Conservation (phyloP, 2,329 filamentous ascomycete species). For the Penicillium sp. region DNA sequence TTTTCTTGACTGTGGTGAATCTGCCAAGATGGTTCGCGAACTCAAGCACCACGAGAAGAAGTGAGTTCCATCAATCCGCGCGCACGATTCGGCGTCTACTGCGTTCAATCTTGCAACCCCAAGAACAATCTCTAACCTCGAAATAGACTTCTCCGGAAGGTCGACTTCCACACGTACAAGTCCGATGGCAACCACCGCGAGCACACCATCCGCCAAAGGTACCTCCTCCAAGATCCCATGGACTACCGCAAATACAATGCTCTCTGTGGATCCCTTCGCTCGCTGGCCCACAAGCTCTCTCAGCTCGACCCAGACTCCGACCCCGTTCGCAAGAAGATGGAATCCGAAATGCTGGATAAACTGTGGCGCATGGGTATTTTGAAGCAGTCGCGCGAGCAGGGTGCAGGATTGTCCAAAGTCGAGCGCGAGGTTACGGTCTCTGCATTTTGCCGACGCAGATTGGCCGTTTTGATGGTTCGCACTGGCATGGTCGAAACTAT, state of each 20-base stretch:
- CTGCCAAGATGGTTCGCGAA: conserved; percentile 76
- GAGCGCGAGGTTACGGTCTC: conserved; percentile 87
- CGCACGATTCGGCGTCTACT: background rate
- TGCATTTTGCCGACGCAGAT: conserved; percentile 76
- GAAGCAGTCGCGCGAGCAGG: conserved; percentile 70
- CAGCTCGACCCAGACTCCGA: conserved; percentile 75
- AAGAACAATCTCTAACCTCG: conserved; percentile 5
- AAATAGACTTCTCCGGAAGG: conserved; percentile 70
- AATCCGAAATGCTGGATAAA: conserved; percentile 84
- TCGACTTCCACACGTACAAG: conserved; percentile 94
- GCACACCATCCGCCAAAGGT: conserved; percentile 73
- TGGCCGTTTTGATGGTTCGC: conserved; percentile 89
- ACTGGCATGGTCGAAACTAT: conserved; percentile 90
- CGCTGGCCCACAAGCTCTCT: conserved; percentile 84
- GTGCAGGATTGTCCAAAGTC: conserved; percentile 65
- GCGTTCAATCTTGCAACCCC: background rate
- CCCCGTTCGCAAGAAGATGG: conserved; percentile 75
- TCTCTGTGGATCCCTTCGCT: conserved; percentile 76
- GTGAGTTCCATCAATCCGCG: conserved; percentile 29
- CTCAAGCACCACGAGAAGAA: conserved; percentile 97
- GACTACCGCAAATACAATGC: conserved; percentile 72
- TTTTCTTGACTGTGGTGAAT: background rate
- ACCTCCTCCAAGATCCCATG: conserved; percentile 84
- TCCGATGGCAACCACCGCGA: conserved; percentile 84
- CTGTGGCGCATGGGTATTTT: conserved; percentile 90